A percentile compares a stretch with the other conserved stretches of the same genome.
Conservation (phyloP, 202 grass and related monocot species). For the Elaeis oleifera region DNA sequence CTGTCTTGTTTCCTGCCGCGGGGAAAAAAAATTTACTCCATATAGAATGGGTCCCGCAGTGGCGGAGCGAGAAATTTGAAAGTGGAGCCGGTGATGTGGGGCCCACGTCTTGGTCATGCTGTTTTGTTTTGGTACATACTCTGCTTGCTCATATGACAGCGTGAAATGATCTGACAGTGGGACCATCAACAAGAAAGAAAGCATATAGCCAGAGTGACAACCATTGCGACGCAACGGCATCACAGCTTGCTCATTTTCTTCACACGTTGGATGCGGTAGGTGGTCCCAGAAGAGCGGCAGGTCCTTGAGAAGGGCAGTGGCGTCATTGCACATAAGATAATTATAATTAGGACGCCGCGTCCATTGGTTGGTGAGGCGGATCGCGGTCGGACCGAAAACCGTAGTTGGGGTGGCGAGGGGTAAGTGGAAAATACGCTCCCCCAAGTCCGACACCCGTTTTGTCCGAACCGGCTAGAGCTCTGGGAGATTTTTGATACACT, state of each 20-base stretch:
- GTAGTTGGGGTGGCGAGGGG: neutral
- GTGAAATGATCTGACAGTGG: slow-evolving; percentile 39
- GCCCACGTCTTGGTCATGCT: neutral
- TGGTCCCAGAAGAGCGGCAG: neutral
- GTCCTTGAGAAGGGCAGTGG: too few species aligned
- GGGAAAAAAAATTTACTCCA: too few species aligned
- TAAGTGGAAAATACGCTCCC: neutral
- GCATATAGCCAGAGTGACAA: neutral
- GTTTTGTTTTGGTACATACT: too few species aligned
- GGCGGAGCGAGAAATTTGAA: too few species aligned
- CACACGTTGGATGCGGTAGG: too few species aligned
- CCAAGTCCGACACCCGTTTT: neutral
- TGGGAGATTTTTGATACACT: too few species aligned
- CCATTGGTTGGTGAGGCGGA: slow-evolving; percentile 14
- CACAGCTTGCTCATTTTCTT: too few species aligned
- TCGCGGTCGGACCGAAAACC: slow-evolving; percentile 30
- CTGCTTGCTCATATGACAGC: slow-evolving; percentile 22
- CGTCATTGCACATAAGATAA: too few species aligned
- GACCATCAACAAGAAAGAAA: too few species aligned
- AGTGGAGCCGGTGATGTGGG: neutral
- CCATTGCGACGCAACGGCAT: neutral
- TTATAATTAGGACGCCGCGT: neutral
- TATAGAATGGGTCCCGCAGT: neutral
- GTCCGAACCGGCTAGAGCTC: too few species aligned
- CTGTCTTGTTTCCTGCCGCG: too few species aligned